Evolutionary conservation across 306 rosid genomes (phyloP), one percentile per base, ranked within the genome.

Genomic region (Prunus salicina): DNA sequence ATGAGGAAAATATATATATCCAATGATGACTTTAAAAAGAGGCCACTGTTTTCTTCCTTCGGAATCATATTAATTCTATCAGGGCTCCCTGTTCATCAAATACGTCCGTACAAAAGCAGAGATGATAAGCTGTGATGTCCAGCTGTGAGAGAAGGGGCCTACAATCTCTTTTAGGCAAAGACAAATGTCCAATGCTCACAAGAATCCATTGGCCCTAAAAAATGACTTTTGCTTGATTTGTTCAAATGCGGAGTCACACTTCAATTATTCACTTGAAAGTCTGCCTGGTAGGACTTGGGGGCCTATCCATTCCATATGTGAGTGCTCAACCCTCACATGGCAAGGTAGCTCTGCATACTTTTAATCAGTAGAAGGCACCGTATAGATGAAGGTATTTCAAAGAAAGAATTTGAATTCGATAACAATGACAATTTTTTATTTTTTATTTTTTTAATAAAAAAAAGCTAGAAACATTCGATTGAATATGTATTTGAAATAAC

Each of bases 61-160:
- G 43, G 67, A 8, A 62, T 27, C 67, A 14, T 28, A 62, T 24
- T 12, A 24, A 27, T 28, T 25, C 28, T 12, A 5, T 8, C 38
- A 60, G 28, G 7, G 34, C 28, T 63, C 2, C 20, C n/a, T 38
- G 12, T 58, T 28, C 15, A 5, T 64, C 47, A 34, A 34, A 64
- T 10, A 18, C 15, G 49, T 9, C 45, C 50, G 27, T 19, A 34
- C 49, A 64, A 64, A 64, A 38, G 50, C 16, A 51, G 28, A 51
- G 50, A 28, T 30, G n/a, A 51, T 70, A 28, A 18, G 61, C 24
- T 10, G 74, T 51, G 61, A 69, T 49, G 58, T 53, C 56, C 74
- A 69, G 61, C 74, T 69, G 74, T 69, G 57, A 1, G 19, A 30
- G 30, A 12, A 51, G 74, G 38, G 58, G n/a, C 71, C 71, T 32